Conservation (phyloP, 2,329 filamentous ascomycete species). For the Chrysoporthe puriensis region DNA sequence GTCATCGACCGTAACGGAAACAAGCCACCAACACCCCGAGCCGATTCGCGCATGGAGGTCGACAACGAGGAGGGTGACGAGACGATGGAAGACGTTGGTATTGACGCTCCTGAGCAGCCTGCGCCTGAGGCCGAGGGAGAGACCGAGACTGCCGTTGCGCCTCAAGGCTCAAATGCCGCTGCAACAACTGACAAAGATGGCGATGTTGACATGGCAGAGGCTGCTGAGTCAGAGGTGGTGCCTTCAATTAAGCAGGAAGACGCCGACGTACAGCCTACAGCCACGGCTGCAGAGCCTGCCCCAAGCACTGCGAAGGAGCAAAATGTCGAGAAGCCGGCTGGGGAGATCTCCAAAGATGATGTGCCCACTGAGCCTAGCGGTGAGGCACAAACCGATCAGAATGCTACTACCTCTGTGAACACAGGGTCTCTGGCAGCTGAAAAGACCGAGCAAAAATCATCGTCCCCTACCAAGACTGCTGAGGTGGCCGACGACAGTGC, state of each 20-base stretch:
- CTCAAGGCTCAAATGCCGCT: slow-evolving; percentile 27
- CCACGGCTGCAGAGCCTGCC: slow-evolving; percentile 35
- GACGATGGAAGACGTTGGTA: slow-evolving; percentile 36
- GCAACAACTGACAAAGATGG: slow-evolving; percentile 49
- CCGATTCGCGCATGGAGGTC: slow-evolving; percentile 2
- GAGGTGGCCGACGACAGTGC: slow-evolving; percentile 10
- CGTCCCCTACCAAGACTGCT: slow-evolving; percentile 20
- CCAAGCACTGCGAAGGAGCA: slow-evolving; percentile 30
- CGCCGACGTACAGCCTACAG: slow-evolving; percentile 37
- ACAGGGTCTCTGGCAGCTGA: slow-evolving; percentile 31
- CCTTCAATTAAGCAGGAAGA: slow-evolving; percentile 45
- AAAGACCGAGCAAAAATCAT: slow-evolving; percentile 22
- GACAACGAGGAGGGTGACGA: slow-evolving; percentile 27
- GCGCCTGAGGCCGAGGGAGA: slow-evolving; percentile 31
- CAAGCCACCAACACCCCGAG: slow-evolving; percentile 24
- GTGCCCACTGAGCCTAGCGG: slow-evolving; percentile 11
- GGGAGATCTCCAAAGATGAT: slow-evolving; percentile 29
- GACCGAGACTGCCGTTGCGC: slow-evolving; percentile 8
- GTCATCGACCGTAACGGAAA: slow-evolving; percentile 28
- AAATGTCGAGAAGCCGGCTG: slow-evolving; percentile 26
- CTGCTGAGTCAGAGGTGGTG: slow-evolving; percentile 36
- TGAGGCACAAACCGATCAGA: background rate
- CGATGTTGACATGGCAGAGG: slow-evolving; percentile 55
- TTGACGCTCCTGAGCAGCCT: slow-evolving; percentile 36
- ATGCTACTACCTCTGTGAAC: slow-evolving; percentile 5